These are phyloP conservation scores for Malbranchea zuffiana DNA, from an alignment of 2,329 filamentous ascomycete species.

Conservation along the genomic window DNA sequence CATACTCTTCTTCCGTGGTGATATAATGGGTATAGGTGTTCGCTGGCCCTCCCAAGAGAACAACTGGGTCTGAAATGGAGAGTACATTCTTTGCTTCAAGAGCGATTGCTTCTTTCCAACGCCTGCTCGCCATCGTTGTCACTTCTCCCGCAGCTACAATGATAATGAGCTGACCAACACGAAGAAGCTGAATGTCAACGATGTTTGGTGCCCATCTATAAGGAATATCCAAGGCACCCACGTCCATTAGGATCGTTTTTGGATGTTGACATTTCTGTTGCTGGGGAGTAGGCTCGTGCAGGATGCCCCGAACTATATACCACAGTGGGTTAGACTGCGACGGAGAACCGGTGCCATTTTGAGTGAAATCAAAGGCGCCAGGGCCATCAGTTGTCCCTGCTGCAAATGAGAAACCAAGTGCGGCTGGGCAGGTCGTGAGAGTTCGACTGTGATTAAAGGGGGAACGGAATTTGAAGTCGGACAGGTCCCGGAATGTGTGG, in stretches of 20 bases:
- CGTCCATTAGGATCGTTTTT: slow-evolving; percentile 80
- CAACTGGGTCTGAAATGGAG: slow-evolving; percentile 49
- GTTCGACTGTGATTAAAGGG: slow-evolving; percentile 51
- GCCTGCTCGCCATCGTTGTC: slow-evolving; percentile 80
- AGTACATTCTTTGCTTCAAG: slow-evolving; percentile 43
- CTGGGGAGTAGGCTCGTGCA: slow-evolving; percentile 58
- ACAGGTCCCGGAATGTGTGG: slow-evolving; percentile 77
- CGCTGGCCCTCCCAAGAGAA: slow-evolving; percentile 76
- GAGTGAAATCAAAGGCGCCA: slow-evolving; percentile 85
- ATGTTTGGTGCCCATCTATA: slow-evolving; percentile 88
- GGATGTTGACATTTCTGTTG: slow-evolving; percentile 67
- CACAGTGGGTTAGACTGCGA: slow-evolving; percentile 64
- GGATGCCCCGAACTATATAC: slow-evolving; percentile 59
- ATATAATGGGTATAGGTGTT: slow-evolving; percentile 86
- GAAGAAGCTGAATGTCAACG: slow-evolving; percentile 75
- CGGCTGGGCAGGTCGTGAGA: slow-evolving; percentile 67
- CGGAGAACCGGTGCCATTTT: slow-evolving; percentile 66
- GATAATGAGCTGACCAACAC: slow-evolving; percentile 74
- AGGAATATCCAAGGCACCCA: slow-evolving; percentile 65
- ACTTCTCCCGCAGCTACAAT: slow-evolving; percentile 79
- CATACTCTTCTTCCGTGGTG: slow-evolving; percentile 67
- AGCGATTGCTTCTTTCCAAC: slow-evolving; percentile 66
- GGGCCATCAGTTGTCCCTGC: slow-evolving; percentile 88
- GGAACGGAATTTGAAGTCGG: slow-evolving; percentile 60
- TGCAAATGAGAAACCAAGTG: slow-evolving; percentile 83